Base-by-base conservation (phyloP, 306 rosid genomes). In the Castanopsis chinensis region DNA sequence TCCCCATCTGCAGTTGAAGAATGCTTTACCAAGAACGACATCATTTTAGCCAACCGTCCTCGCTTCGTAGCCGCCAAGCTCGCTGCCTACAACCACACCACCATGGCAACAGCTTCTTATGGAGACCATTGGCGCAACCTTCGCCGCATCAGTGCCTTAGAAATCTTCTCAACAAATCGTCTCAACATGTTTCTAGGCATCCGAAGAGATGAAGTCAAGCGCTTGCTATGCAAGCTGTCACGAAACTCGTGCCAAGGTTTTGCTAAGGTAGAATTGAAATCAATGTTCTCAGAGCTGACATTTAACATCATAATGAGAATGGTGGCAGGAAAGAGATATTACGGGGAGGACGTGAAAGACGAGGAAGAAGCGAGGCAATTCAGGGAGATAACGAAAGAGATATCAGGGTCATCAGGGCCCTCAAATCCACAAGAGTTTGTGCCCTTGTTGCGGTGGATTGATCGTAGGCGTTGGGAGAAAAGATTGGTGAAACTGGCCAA, bases 91-190 rank as follows among this genome's bases (percentile, higher is more conserved):
- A 56, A 91, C 83, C 5, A 74, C 75, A 88, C 94, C 72, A 76
- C 64, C 4, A 1, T 93, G 0, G 2, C 55, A 0, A 0, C 20
- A 1, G 0, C 97, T 3, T 68, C 92, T 1, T 87, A 91, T 49
- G 96, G 96, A 5, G 96, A 91, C n/a, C 94, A 88, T 72, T 93
- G 97, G 97, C 92, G 92, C 19, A 93, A 89, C 86, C 58, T 89
- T 1, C 96, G 96, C 13, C 94, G 94, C n/a, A 88, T 93, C 0
- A 76, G 90, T 41, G 20, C 92, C 3, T 20, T 83, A 0, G 94
- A 93, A 73, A 87, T 93, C 52, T 87, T 89, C 79, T 92, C 95
- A 17, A 12, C 83, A 5, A 53, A 21, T 6, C 79, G 82, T 0
- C 64, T 83, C 35, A 86, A 80, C 69, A 9, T 27, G 23, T 89